A percentile compares a stretch with the other conserved stretches of the same genome.
Evolutionary conservation across 1,139 yeast species (phyloP).

Genomic region (Meyerozyma carpophila): DNA sequence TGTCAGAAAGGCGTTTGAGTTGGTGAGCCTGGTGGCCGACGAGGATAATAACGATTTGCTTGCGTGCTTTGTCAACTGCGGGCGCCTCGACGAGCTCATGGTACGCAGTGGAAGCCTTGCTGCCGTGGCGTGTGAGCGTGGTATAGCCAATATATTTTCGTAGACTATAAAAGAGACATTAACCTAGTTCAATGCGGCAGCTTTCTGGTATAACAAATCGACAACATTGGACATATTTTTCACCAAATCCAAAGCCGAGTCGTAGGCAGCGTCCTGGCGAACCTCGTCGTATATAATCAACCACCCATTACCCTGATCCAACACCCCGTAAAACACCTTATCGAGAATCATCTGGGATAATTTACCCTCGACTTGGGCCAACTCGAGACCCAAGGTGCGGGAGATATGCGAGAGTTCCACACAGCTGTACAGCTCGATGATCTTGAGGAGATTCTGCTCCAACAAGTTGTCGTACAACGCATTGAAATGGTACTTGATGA

Average conservation of each 20-base stretch:
- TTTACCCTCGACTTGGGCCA: slow-evolving; percentile 89
- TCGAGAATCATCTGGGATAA: slow-evolving; percentile 95
- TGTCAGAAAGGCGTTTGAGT: slow-evolving; percentile 49
- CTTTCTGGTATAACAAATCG: slow-evolving; percentile 90
- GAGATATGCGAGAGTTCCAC: slow-evolving; percentile 91
- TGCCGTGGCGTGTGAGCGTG: slow-evolving; percentile 40
- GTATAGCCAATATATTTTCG: slow-evolving; percentile 31
- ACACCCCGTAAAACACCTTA: slow-evolving; percentile 87
- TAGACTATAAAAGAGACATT: slow-evolving; percentile 4
- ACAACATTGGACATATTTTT: slow-evolving; percentile 85
- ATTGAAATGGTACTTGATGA: slow-evolving; percentile 87
- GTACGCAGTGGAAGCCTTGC: slow-evolving; percentile 53
- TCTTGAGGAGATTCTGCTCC: slow-evolving; percentile 89
- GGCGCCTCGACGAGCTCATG: slow-evolving; percentile 60
- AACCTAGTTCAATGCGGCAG: slow-evolving; percentile 62
- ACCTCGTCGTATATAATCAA: slow-evolving; percentile 88
- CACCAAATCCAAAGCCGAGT: slow-evolving; percentile 79
- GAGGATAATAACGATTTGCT: slow-evolving; percentile 36
- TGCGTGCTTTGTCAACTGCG: slow-evolving; percentile 52
- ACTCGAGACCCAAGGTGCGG: slow-evolving; percentile 79
- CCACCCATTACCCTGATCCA: slow-evolving; percentile 99
- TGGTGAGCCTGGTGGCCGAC: slow-evolving; percentile 49
- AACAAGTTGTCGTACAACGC: slow-evolving; percentile 89
- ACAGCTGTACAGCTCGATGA: slow-evolving; percentile 92
- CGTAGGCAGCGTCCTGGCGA: slow-evolving; percentile 82